phyloP scores from a whole-genome alignment of 257 asterid species.

The Verbascum thapsus region DNA sequence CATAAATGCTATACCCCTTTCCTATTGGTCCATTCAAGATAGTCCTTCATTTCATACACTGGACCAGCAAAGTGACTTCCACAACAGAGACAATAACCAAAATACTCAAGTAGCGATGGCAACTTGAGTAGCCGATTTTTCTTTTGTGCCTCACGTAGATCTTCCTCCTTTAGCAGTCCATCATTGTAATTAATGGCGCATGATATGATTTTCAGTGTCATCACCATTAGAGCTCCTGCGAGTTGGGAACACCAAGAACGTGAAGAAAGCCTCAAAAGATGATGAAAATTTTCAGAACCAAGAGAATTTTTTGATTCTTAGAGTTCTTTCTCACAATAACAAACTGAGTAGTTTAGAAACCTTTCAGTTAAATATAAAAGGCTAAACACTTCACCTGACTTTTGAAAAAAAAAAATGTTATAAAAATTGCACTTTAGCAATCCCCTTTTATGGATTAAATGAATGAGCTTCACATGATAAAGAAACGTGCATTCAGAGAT shows the following conservation, averaged over 20 bases:
- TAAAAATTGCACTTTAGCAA: no score
- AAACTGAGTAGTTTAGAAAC: no score
- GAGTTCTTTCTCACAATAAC: no score
- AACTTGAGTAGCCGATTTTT: slow-evolving; percentile 72
- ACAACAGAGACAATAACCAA: slow-evolving; percentile 89
- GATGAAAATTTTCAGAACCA: not conserved
- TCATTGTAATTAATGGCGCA: slow-evolving; percentile 88
- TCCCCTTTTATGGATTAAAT: not conserved
- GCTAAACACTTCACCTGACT: no score
- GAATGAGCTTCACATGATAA: slow-evolving; percentile 3
- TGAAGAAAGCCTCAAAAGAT: slow-evolving; percentile 14
- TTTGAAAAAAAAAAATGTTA: no score
- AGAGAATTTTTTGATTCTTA: no score
- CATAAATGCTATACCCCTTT: slow-evolving; percentile 67
- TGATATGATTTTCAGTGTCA: slow-evolving; percentile 90
- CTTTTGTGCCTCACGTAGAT: slow-evolving; percentile 78
- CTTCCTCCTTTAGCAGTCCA: slow-evolving; percentile 84
- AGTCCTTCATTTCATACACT: slow-evolving; percentile 91
- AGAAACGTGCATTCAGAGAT: not conserved
- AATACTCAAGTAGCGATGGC: slow-evolving; percentile 81
- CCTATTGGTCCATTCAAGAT: slow-evolving; percentile 89
- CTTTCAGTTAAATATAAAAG: no score
- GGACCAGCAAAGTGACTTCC: slow-evolving; percentile 99
- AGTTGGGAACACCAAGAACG: slow-evolving; percentile 25
- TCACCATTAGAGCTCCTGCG: slow-evolving; percentile 95